Evolutionary conservation across 2,329 filamentous ascomycete genomes (phyloP), one percentile per base, ranked within the genome.

Genomic region (Fusarium nurragi): DNA sequence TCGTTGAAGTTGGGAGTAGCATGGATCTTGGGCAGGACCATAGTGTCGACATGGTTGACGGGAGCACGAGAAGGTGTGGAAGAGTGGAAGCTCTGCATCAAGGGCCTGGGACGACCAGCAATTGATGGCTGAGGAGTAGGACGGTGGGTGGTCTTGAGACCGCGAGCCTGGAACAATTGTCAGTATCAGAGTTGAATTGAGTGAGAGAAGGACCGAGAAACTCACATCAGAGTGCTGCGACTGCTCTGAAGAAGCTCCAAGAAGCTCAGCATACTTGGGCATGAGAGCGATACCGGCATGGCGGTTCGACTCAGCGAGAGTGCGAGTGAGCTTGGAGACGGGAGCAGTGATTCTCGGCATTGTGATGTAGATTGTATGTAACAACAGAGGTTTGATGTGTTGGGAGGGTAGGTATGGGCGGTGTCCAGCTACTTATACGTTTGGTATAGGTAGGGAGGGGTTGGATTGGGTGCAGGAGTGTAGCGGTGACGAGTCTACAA

Each of bases 21-120:
- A 46, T 77, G 75, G 13, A 81, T 74, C 55, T 78, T 74, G 23
- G 86, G 86, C 54, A 89, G 79, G 60, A 86, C 75, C 60, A 82
- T 78, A 72, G 78, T 80, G 76, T 88, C 84, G 57, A 87, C 80
- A 57, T 81, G 77, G 41, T 71, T 72, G 38, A 73, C 67, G 25
- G 77, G 71, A 12, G 75, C 68, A 14, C 79, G 74, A 4, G 80
- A 76, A 16, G 82, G 74, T 8, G 81, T 75, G 18, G 82, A 80
- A 21, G 81, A 81, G 69, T 79, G 78, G 79, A 89, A 88, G 71
- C 84, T 85, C 77, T 89, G 87, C 86, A 89, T 89, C 54, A 89
- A 77, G 37, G 86, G 86, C 70, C 83, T 77, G 57, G 77, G 77
- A 65, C 80, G 81, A 72, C 77, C 75, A 73, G 77, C 67, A 69